Evolutionary conservation across 1,284 basidiomycete species (phyloP), one percentile per base, ranked within the genome.

Genomic region (Austroboletus niveus): DNA sequence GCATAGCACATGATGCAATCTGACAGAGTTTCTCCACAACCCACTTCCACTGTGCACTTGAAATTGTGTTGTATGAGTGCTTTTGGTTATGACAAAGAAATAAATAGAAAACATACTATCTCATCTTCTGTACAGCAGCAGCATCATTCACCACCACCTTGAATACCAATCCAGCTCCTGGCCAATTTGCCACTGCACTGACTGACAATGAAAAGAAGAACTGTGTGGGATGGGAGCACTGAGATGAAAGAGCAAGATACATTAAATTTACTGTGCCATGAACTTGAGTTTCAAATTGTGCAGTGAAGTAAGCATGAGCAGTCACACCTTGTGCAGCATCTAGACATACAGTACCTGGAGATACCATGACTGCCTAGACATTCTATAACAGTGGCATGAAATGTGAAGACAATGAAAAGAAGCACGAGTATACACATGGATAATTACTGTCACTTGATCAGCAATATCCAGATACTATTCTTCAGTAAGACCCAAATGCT

Each of bases 1-100:
- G 62, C 30, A 59, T 72, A 40, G 55, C 59, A 35, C 58, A 4
- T 4, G 22, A 24, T 24, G 61, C 29, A 60, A 66, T 61, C 57
- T 78, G 70, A 57, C 78, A 78, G 1, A 85, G 50, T 58, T 78
- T 79, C 69, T 86, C 84, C 0, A 76, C 77, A 1, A 84, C 78
- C 81, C 82, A 85, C 61, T 86, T 86, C 27, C 64, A 65, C 42
- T 66, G 63, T 3, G 56, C 57, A 47, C 60, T 61, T 35, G 5
- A 42, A 40, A 20, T 5, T n/a, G n/a, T n/a, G n/a, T n/a, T n/a
- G n/a, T 5, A 36, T 24, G 22, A 36, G 9, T 15, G n/a, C 35
- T 15, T 14, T 12, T 7, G n/a, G 12, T 11, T 36, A 14, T 2
- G 6, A 15, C n/a, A 36, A 14, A 10, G 7, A 7, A n/a, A 15